A percentile compares a stretch with the other conserved stretches of the same genome.
These are phyloP conservation scores for Filobasidium uniguttulatum DNA, from an alignment of 1,284 basidiomycete genomes.

Conservation along the genomic window DNA sequence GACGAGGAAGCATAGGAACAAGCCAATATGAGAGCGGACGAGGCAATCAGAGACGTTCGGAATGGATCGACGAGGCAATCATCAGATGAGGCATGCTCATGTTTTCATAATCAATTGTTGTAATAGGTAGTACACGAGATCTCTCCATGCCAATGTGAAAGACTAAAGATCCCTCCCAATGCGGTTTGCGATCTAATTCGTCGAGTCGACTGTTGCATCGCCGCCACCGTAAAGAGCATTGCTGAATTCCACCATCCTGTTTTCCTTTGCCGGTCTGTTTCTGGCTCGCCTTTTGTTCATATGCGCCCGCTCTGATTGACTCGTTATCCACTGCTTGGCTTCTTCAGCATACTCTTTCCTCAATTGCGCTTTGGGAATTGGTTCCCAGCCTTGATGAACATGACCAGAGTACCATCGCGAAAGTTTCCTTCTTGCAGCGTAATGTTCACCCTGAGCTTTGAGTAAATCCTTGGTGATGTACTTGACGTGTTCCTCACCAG, in stretches of 20 bases:
- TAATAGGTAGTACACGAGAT: background rate
- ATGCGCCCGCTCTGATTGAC: constrained; percentile 12
- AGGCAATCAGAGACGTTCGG: background rate
- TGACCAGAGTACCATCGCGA: too few species aligned
- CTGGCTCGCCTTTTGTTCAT: constrained; percentile 32
- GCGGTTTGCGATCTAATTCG: too few species aligned
- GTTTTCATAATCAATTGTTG: background rate
- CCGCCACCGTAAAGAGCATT: background rate
- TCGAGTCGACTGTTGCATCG: too few species aligned
- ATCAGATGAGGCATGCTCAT: background rate
- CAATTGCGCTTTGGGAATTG: too few species aligned
- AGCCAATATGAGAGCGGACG: background rate
- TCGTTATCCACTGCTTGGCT: constrained; percentile 14
- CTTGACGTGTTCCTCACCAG: too few species aligned
- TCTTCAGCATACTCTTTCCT: constrained; percentile 15
- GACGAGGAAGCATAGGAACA: background rate
- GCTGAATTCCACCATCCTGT: constrained; percentile 11
- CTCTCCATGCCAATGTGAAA: background rate
- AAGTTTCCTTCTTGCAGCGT: too few species aligned
- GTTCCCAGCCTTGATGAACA: too few species aligned
- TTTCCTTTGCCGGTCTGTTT: constrained; percentile 50
- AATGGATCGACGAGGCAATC: background rate
- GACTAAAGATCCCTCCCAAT: background rate
- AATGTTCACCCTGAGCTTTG: too few species aligned
- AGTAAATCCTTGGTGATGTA: too few species aligned